Conservation (phyloP, 1,284 basidiomycete species). For the Cryptococcus neoformans region DNA sequence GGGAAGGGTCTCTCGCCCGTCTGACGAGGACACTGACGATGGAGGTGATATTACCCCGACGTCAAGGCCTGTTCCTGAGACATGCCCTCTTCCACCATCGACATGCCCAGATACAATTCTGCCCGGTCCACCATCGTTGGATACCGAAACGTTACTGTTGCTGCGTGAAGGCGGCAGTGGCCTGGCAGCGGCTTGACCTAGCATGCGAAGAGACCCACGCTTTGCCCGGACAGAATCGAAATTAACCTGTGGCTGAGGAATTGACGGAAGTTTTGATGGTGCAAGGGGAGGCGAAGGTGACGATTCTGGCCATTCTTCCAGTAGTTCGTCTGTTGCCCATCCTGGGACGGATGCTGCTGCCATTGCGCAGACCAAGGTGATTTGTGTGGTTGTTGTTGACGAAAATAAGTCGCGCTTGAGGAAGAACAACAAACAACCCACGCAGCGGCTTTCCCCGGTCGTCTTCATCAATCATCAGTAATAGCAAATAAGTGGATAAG, state of each 20-base stretch:
- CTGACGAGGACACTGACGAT: conserved; percentile 22
- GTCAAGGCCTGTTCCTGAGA: conserved; percentile 5
- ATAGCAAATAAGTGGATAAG: no score
- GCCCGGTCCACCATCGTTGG: neutral
- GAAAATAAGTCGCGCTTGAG: no score
- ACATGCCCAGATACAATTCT: conserved; percentile 21
- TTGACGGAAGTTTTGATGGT: conserved; percentile 6
- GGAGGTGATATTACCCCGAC: conserved; percentile 16
- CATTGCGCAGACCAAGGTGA: conserved; percentile 5
- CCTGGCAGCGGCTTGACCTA: conserved; percentile 35
- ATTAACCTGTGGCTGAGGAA: conserved; percentile 40
- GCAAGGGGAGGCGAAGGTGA: conserved; percentile 52
- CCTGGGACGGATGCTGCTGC: conserved; percentile 52
- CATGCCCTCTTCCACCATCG: conserved; percentile 15
- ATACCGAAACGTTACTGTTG: conserved; percentile 1
- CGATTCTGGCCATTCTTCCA: conserved; percentile 70
- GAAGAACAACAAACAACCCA: no score
- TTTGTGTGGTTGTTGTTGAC: conserved; percentile 6
- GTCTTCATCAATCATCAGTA: no score
- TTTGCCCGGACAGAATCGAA: conserved; percentile 30
- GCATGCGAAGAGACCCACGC: conserved; percentile 36
- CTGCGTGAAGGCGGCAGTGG: conserved; percentile 27
- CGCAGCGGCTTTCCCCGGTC: no score
- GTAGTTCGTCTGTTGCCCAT: conserved; percentile 74
- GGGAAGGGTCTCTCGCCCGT: conserved; percentile 46